Evolutionary conservation across 179 eudicot species (phyloP), one percentile per base, ranked within the genome.

Genomic region (Nepenthes alata): DNA sequence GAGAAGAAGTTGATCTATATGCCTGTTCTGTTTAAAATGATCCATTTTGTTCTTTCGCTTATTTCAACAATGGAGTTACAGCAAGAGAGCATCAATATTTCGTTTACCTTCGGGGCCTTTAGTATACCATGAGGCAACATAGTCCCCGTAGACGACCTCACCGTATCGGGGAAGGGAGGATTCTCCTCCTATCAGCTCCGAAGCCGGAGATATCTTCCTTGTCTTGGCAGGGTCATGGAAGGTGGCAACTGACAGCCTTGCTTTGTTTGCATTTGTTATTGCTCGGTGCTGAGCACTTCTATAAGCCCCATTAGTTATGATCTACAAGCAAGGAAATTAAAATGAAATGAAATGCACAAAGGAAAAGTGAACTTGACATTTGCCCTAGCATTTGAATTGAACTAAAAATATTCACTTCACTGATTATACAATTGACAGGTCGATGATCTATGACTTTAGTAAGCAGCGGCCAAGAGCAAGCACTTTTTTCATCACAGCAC

Each of bases 61-160:
- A 2, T 16, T 52, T 13, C 55, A 11, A 6, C 2, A 55, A 56
- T 34, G 44, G 35, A 59, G 10, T 74, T 66, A 76, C 55, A 80
- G 56, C 60, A 81, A 64, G 56, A 94, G 97, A n/a, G 85, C 81
- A 72, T 90, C 99, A 49, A 94, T 72, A 67, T 90, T 90, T 34
- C 96, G 78, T 70, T 80, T 94, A 60, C 97, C 99, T 67, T 90
- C 96, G 0, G 99, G 99, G 35, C 99, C 99, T 57, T 85, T 87
- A 0, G 95, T 80, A 77, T 94, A 94, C 97, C 99, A 94, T n/a
- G 96, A 85, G 11, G 78, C 72, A 47, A 94, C 96, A 75, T 85
- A 83, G 63, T 90, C 96, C 14, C 97, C 99, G 53, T 94, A 94
- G 10, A 78, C 67, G 45, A 87, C 86, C 38, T 71, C 77, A 12